Percentiles rank a stretch among this genome's conserved stretches.
Conservation (phyloP, 73 alveolate genomes). For the Tetrahymena malaccensis region DNA sequence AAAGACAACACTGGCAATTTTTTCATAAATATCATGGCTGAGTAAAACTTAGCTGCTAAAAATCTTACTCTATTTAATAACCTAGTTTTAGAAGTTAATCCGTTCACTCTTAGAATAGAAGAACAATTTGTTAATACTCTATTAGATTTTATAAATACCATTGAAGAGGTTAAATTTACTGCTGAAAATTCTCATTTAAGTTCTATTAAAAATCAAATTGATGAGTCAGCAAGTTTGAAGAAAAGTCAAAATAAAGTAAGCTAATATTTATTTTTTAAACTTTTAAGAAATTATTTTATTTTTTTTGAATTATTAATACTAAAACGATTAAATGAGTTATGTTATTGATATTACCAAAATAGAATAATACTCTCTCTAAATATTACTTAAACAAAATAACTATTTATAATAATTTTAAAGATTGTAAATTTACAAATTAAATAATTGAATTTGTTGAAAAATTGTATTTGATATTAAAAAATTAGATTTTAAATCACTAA, state of each 20-base stretch:
- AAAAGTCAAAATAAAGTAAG: not conserved
- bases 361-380: no score
- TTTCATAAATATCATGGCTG: not conserved
- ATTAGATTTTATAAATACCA: not conserved
- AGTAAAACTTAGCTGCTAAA: not conserved
- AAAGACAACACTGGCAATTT: not conserved
- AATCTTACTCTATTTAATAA: slow-evolving; percentile 2
- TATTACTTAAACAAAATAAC: no score
- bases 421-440: no score
- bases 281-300: no score
- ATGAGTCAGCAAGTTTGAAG: not conserved
- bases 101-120: slow-evolving; percentile 18
- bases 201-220: not conserved
- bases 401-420: no score
- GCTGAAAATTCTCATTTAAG: not conserved
- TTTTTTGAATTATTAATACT: no score
- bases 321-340: no score
- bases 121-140: not conserved
- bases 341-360: no score
- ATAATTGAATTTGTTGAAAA: no score
- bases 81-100: slow-evolving; percentile 13
- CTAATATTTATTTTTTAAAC: no score
- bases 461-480: no score
- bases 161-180: not conserved
- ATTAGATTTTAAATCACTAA: no score